A percentile compares a stretch with the other conserved stretches of the same genome.
Evolutionary conservation across 257 asterid species (phyloP).

Genomic region (Coffea eugenioides): DNA sequence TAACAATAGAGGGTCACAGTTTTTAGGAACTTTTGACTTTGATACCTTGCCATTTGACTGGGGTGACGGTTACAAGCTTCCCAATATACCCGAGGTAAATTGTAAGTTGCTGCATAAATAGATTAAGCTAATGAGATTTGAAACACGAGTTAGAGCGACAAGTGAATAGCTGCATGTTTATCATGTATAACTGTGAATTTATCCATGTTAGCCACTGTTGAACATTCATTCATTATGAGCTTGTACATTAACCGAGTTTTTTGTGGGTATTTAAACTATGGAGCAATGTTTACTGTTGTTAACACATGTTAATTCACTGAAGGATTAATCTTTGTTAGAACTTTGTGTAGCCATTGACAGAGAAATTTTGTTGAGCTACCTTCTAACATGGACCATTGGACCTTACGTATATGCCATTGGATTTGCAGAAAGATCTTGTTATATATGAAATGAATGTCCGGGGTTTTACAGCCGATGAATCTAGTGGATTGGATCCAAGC

Average conservation of each 20-base stretch:
- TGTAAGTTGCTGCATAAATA: slow-evolving; percentile 22
- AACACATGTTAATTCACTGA: background rate
- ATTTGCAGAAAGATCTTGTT: slow-evolving; percentile 85
- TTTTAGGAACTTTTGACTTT: slow-evolving; percentile 77
- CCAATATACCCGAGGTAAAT: slow-evolving; percentile 86
- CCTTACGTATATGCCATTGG: slow-evolving; percentile 14
- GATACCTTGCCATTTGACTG: slow-evolving; percentile 79
- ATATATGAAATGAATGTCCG: slow-evolving; percentile 97
- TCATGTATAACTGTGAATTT: slow-evolving; percentile 1
- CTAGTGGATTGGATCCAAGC: slow-evolving; percentile 72
- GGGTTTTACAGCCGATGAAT: slow-evolving; percentile 84
- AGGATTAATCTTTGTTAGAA: background rate
- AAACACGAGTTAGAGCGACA: background rate
- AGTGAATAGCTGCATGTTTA: background rate
- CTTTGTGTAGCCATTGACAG: background rate
- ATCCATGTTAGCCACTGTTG: background rate
- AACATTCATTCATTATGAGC: background rate
- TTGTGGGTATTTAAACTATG: background rate
- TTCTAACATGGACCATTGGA: background rate
- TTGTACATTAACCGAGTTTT: background rate
- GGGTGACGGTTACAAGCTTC: slow-evolving; percentile 85
- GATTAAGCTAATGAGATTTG: background rate
- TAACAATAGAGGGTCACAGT: slow-evolving; percentile 55
- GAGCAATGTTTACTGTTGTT: slow-evolving; percentile 1
- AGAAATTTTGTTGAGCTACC: background rate